A percentile compares a stretch with the other conserved stretches of the same genome.
phyloP scores from a whole-genome alignment of 2,329 filamentous ascomycete species.

The Exophiala calicioides region DNA sequence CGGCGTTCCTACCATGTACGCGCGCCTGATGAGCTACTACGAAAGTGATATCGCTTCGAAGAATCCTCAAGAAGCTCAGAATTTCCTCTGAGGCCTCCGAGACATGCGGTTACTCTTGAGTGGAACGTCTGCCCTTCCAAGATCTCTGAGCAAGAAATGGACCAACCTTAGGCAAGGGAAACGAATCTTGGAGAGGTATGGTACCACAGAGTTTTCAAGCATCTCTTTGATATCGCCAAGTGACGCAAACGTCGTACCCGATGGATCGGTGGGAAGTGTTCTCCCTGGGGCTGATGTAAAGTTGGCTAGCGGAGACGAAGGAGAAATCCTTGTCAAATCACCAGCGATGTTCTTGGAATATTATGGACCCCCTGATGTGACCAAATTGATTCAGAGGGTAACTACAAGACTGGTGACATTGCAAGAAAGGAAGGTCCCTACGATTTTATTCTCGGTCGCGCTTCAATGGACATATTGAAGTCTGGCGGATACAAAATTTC shows the following conservation, averaged over 20 bases:
- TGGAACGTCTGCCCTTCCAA: constrained; percentile 49
- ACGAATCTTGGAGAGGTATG: constrained; percentile 46
- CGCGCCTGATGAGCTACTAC: constrained; percentile 39
- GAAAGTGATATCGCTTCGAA: constrained; percentile 40
- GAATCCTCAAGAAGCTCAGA: constrained; percentile 28
- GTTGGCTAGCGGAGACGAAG: constrained; percentile 46
- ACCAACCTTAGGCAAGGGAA: constrained; percentile 39
- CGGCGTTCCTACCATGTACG: constrained; percentile 44
- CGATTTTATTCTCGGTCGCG: constrained; percentile 50
- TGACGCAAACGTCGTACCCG: constrained; percentile 24
- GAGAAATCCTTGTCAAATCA: constrained; percentile 46
- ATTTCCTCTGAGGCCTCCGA: too few species aligned
- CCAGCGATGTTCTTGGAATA: constrained; percentile 44
- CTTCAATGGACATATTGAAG: constrained; percentile 52
- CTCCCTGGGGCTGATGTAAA: constrained; percentile 42
- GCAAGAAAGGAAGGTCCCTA: constrained; percentile 25
- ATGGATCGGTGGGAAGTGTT: constrained; percentile 34
- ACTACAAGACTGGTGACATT: constrained; percentile 43
- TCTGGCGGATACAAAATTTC: constrained; percentile 53
- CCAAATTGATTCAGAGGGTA: constrained; percentile 33
- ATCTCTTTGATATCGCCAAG: not conserved
- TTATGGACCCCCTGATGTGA: constrained; percentile 38
- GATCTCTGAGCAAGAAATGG: constrained; percentile 53
- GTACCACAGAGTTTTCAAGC: constrained; percentile 40
- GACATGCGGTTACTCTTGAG: too few species aligned